Evolutionary conservation across 169 alveolate genomes (phyloP).

Genomic region (Cryptosporidium felis): DNA sequence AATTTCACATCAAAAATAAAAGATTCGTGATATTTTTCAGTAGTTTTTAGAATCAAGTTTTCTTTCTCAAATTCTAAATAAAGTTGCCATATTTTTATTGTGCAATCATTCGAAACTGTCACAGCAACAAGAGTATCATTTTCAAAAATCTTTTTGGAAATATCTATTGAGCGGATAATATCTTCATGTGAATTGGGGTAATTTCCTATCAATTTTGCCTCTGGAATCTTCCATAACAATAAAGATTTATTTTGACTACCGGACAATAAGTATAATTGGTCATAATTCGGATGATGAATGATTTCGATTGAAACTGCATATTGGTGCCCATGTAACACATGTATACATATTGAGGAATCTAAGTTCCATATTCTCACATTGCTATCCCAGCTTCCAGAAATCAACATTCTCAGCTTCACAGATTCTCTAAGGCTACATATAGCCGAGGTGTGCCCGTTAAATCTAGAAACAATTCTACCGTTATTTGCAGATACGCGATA

Average conservation of each 20-base stretch:
- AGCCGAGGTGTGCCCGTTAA: conserved; percentile 54
- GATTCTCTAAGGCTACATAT: conserved; percentile 18
- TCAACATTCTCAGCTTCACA: neutral
- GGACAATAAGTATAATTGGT: conserved; percentile 3
- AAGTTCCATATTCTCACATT: conserved; percentile 61
- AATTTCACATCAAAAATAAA: conserved; percentile 32
- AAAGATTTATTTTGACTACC: conserved; percentile 57
- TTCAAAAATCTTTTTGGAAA: neutral
- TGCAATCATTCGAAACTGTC: conserved; percentile 56
- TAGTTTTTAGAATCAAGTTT: neutral
- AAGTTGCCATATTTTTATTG: conserved; percentile 45
- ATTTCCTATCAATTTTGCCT: neutral
- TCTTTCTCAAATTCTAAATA: neutral
- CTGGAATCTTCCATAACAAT: conserved; percentile 19
- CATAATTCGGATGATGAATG: neutral
- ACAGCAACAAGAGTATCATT: neutral
- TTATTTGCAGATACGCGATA: conserved; percentile 46
- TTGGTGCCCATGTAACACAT: neutral
- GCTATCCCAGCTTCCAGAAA: conserved; percentile 70
- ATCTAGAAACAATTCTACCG: neutral
- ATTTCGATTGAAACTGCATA: conserved; percentile 40
- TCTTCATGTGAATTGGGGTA: conserved; percentile 29
- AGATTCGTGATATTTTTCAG: conserved; percentile 10
- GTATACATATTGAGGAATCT: neutral
- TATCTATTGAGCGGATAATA: conserved; percentile 46